Base-by-base conservation (phyloP, 768 basidiomycete species). In the Xerocomellus chrysenteron region DNA sequence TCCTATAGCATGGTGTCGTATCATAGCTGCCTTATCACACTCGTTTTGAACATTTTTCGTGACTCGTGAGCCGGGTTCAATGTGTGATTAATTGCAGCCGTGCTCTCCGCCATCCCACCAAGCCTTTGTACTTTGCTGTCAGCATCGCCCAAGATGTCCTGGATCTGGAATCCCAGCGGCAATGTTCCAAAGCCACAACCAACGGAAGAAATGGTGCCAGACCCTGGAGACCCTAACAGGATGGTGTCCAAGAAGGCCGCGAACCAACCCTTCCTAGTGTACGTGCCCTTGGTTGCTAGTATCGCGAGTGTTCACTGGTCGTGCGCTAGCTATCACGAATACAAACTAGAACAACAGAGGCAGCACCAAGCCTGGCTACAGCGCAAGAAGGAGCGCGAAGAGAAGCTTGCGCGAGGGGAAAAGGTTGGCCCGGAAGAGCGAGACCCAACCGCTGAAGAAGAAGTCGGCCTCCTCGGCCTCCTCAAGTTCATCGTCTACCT, bases 191-290 rank as follows among this genome's bases (percentile, higher is more conserved):
- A 75, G 36, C 74, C 72, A 28, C 78, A 76, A 32, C 61, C 75
- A 40, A 65, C 78, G 12, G 71, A 75, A 49, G 76, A 82, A 53
- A 82, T 82, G 72, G 82, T 85, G 4, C 69, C 75, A 61, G 88
- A 90, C 72, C 87, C 88, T 52, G 60, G 72, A 51, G 82, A 86
- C 58, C 82, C 86, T 2, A 78, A 81, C 55, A 81, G 89, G 62
- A 81, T 82, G 78, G 90, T 95, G 39, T 82, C 87, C 28, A 83
- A 82, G 60, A 96, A 95, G 76, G 73, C 83, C 42, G 91, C 93
- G 32, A 97, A 96, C 74, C 78, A 80, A 56, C 91, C 94, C 10
- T 94, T 92, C 73, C 81, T 95, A 30, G 84, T 84, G 85, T 93
- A 76, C 60, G 86, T 80, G 39, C 65, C 70, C 32, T 21, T 40